Percentiles rank a stretch among this genome's conserved stretches.
phyloP scores from a whole-genome alignment of 2,329 filamentous ascomycete genomes.

The Talaromyces sp. region DNA sequence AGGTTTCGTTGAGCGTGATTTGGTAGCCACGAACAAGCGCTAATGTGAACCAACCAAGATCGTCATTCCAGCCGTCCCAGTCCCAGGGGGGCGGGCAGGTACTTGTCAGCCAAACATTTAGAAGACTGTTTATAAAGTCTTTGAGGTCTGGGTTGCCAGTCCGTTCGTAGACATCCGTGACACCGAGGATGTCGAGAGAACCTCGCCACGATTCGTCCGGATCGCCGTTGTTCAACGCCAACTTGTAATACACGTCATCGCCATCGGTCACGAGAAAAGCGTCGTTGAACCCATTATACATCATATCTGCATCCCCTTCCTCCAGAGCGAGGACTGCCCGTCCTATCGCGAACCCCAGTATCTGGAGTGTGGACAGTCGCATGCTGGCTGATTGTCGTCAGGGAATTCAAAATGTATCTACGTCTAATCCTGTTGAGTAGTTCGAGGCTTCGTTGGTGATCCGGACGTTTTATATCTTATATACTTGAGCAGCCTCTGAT shows the following conservation, averaged over 20 bases:
- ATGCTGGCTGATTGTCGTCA: background rate
- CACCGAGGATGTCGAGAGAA: background rate
- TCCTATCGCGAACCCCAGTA: background rate
- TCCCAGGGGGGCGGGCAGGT: background rate
- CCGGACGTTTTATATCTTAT: too few species aligned
- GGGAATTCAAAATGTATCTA: too few species aligned
- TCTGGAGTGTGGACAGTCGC: background rate
- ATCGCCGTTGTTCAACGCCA: background rate
- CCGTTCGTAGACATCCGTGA: background rate
- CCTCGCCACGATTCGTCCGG: background rate
- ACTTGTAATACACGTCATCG: background rate
- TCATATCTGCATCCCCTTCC: background rate
- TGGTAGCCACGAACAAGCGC: background rate
- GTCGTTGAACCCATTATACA: background rate
- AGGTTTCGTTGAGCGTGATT: background rate
- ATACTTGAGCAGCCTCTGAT: too few species aligned
- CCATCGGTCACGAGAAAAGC: background rate
- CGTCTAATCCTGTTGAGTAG: too few species aligned
- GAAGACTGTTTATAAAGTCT: background rate
- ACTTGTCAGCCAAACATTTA: background rate
- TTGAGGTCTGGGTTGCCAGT: background rate
- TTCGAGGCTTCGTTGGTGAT: too few species aligned
- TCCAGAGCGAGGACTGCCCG: background rate
- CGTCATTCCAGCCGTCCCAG: background rate
- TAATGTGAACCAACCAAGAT: background rate